Percentiles rank a stretch among this genome's conserved stretches.
Conservation (phyloP, 495 filamentous ascomycete species). For the Tuber aestivum region DNA sequence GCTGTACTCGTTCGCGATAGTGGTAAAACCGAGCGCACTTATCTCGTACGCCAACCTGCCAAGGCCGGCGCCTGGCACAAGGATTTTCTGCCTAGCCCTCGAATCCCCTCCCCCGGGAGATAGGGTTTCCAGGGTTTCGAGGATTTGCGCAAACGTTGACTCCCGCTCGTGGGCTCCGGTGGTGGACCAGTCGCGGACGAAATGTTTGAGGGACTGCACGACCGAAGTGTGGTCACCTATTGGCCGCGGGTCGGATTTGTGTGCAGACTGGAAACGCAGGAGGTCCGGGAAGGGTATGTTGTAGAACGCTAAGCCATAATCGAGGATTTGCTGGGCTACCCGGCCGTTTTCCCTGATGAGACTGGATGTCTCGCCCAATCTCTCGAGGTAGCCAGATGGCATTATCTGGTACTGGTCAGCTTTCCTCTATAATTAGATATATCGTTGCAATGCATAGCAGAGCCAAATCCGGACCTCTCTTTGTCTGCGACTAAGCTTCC, state of each 20-base stretch:
- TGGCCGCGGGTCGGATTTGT: slow-evolving; percentile 25
- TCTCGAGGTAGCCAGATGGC: slow-evolving; percentile 28
- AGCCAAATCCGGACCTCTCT: slow-evolving; percentile 33
- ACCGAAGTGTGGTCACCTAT: slow-evolving; percentile 44
- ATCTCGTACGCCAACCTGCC: slow-evolving; percentile 48
- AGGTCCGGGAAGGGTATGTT: slow-evolving; percentile 39
- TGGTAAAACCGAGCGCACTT: slow-evolving; percentile 44
- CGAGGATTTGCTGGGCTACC: slow-evolving; percentile 39
- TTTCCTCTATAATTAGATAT: background rate
- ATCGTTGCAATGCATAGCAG: background rate
- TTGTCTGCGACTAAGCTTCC: slow-evolving; percentile 36
- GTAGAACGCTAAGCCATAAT: slow-evolving; percentile 41
- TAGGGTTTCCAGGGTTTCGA: slow-evolving; percentile 37
- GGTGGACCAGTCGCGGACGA: slow-evolving; percentile 48
- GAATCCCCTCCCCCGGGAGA: slow-evolving; percentile 18
- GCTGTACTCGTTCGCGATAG: slow-evolving; percentile 48
- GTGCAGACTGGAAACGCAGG: slow-evolving; percentile 33
- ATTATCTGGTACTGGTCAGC: slow-evolving; percentile 14
- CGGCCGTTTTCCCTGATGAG: slow-evolving; percentile 38
- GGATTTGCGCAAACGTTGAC: slow-evolving; percentile 44
- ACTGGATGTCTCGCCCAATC: slow-evolving; percentile 32
- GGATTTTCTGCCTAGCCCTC: slow-evolving; percentile 34
- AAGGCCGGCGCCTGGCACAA: slow-evolving; percentile 48
- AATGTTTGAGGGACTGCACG: slow-evolving; percentile 48
- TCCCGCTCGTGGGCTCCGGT: slow-evolving; percentile 46